Evolutionary conservation across 2,329 filamentous ascomycete genomes (phyloP), one percentile per base, ranked within the genome.

Genomic region (Ophiostoma pallidulum): DNA sequence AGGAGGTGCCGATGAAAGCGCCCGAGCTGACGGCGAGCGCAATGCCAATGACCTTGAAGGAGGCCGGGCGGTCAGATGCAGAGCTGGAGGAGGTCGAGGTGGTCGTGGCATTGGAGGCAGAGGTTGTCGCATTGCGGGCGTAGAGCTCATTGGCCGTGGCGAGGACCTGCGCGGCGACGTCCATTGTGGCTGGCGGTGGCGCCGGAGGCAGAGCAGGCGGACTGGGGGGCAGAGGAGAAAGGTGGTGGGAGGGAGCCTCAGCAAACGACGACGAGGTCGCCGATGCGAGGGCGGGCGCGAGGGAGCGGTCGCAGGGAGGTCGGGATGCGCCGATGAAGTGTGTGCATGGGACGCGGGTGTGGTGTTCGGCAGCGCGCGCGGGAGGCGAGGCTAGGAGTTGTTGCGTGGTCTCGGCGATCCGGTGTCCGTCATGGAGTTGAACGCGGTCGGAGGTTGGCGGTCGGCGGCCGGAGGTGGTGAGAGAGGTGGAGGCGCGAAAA

Each of bases 1-100:
- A 98, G 0, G 91, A 97, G 13, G 84, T 76, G 47, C 92, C 92
- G 61, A 98, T 98, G 63, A 97, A 97, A 49, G 87, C 64, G 36
- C 92, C 92, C 0, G 91, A 97, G 28, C 81, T 80, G 50, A 96
- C 75, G 14, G 92, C 92, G 31, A 98, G 73, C 19, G 80, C 74
- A 53, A 98, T 87, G 47, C 92, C 92, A 55, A 97, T 77, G 22
- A 82, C 78, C 63, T 96, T 97, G 75, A 86, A 97, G 49, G 69
- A 65, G 8, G 69, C 58, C 1, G 75, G 75, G 22, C 75, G 66
- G 14, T 47, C 38, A 32, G 22, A 8, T 12, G 18, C 56, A 53
- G 12, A 57, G 50, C n/a, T 39, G 40, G 40, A n/a, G 10, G 43
- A 32, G 3, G 41, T 36, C 13, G 45, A 35, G 1, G 50, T 31